These are phyloP conservation scores for Aspergillus hortae DNA, from an alignment of 2,329 filamentous ascomycete species.

Conservation along the genomic window DNA sequence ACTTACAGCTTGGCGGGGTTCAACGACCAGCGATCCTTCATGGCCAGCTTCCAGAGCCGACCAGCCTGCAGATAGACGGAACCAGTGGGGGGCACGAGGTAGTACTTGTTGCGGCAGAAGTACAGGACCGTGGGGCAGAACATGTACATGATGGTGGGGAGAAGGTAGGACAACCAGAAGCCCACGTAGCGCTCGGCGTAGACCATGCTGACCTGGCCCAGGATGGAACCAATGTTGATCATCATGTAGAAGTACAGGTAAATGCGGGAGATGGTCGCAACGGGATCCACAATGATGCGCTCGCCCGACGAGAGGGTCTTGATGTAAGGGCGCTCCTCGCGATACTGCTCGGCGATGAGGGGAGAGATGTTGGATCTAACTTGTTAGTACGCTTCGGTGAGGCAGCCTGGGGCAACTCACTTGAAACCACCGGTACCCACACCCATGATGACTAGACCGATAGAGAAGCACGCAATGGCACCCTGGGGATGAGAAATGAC, in stretches of 20 bases:
- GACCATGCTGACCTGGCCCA: conserved; percentile 63
- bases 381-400: not conserved
- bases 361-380: conserved; percentile 64
- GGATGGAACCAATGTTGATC: conserved; percentile 64
- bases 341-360: conserved; percentile 68
- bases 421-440: conserved; percentile 78
- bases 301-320: conserved; percentile 56
- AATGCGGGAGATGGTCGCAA: conserved; percentile 64
- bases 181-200: conserved; percentile 74
- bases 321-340: conserved; percentile 56
- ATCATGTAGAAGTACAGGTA: conserved; percentile 70
- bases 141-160: conserved; percentile 65
- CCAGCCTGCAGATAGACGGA: conserved; percentile 68
- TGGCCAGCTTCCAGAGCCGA: conserved; percentile 57
- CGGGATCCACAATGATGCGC: conserved; percentile 68
- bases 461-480: conserved; percentile 61
- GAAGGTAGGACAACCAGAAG: conserved; percentile 68
- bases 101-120: conserved; percentile 60
- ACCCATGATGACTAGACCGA: conserved; percentile 66
- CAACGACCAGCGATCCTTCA: conserved; percentile 61
- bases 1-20: conserved; percentile 58
- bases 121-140: conserved; percentile 60
- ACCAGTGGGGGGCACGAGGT: conserved; percentile 63
- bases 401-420: conserved; percentile 15
- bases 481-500: conserved; percentile 58